A percentile compares a stretch with the other conserved stretches of the same genome.
Evolutionary conservation across 2,329 filamentous ascomycete species (phyloP).

Genomic region (Knufia fluminis): DNA sequence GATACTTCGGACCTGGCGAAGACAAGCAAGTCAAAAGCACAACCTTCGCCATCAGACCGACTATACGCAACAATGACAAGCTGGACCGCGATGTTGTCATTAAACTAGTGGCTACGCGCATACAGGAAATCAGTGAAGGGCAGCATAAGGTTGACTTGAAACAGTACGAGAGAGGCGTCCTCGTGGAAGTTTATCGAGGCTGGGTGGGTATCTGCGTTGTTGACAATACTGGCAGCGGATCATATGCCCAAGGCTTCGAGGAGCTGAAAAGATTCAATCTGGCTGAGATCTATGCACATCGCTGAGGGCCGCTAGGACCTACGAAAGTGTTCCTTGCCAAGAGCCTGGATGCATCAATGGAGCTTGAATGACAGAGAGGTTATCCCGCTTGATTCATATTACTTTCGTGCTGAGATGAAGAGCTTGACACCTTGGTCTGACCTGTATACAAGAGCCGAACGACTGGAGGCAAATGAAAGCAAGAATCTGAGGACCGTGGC

Average conservation of each 20-base stretch:
- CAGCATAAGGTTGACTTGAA: conserved; percentile 53
- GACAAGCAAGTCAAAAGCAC: conserved; percentile 8
- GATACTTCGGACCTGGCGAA: conserved; percentile 43
- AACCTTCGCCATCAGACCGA: conserved; percentile 55
- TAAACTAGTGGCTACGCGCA: conserved; percentile 47
- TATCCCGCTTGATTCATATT: no score
- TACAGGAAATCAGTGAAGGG: conserved; percentile 34
- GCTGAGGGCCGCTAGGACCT: not conserved
- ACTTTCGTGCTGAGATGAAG: no score
- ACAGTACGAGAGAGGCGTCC: conserved; percentile 50
- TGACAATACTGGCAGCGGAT: conserved; percentile 33
- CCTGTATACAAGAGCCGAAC: no score
- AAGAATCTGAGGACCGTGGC: not conserved
- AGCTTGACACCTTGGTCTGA: no score
- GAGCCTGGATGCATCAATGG: not conserved
- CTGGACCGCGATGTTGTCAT: conserved; percentile 51
- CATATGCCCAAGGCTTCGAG: conserved; percentile 37
- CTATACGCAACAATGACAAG: conserved; percentile 50
- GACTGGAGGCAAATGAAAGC: no score
- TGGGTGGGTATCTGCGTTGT: conserved; percentile 57
- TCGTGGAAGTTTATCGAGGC: conserved; percentile 56
- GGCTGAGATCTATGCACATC: conserved; percentile 45
- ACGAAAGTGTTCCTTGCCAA: not conserved
- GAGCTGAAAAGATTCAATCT: conserved; percentile 54
- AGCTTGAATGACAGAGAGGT: no score